Evolutionary conservation across 805 yeast genomes (phyloP).

Genomic region (Starmerella bombi): DNA sequence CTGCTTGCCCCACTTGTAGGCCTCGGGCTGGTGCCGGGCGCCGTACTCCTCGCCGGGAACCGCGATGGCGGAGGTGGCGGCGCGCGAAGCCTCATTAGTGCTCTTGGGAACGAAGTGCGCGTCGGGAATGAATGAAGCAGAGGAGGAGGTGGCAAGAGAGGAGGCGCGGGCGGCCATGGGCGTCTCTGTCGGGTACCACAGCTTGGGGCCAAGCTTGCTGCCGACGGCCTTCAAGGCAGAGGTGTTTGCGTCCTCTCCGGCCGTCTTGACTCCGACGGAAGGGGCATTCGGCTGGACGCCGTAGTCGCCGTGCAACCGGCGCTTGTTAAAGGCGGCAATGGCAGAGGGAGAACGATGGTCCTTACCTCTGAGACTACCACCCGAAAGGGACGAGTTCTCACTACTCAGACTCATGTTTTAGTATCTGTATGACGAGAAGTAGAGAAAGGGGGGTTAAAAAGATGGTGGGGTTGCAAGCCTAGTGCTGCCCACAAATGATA

Average conservation of each 20-base stretch:
- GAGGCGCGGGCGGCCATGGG: constrained; percentile 29
- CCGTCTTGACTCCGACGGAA: constrained; percentile 26
- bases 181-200: constrained; percentile 26
- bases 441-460: neutral
- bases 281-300: constrained; percentile 28
- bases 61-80: constrained; percentile 26
- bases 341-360: constrained; percentile 19
- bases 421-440: neutral
- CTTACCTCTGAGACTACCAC: constrained; percentile 8
- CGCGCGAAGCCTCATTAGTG: constrained; percentile 22
- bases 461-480: neutral
- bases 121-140: constrained; percentile 23
- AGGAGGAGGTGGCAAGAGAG: constrained; percentile 24
- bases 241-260: constrained; percentile 22
- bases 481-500: neutral
- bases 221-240: constrained; percentile 28
- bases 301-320: constrained; percentile 26
- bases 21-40: constrained; percentile 27
- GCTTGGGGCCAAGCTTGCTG: constrained; percentile 25
- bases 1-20: constrained; percentile 23
- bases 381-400: constrained; percentile 6
- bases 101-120: constrained; percentile 12
- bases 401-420: constrained; percentile 11
- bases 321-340: constrained; percentile 27
- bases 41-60: constrained; percentile 26